Conservation (phyloP, 2,329 filamentous ascomycete species). For the Aspergillus tanneri region DNA sequence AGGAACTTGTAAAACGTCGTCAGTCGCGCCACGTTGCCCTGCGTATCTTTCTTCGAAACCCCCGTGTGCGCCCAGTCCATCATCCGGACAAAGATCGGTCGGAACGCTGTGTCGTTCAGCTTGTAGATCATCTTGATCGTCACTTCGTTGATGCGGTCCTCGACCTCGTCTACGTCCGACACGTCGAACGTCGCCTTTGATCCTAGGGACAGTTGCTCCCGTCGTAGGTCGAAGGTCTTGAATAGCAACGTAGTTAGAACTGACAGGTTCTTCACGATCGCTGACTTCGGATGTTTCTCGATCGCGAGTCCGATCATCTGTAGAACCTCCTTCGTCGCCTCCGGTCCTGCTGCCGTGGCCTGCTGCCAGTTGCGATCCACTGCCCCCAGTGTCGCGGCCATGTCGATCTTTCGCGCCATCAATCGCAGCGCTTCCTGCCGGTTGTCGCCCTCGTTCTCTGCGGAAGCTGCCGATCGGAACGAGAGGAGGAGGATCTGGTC, state of each 20-base stretch:
- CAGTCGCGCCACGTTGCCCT: conserved; percentile 61
- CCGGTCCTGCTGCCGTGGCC: conserved; percentile 62
- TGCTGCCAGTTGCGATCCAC: conserved; percentile 70
- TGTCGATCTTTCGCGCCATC: conserved; percentile 72
- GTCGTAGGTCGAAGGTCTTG: conserved; percentile 52
- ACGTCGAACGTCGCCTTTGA: conserved; percentile 43
- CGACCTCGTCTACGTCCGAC: conserved; percentile 56
- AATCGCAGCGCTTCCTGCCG: conserved; percentile 69
- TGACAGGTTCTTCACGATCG: conserved; percentile 71
- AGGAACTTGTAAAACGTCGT: conserved; percentile 82
- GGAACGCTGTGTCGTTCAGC: conserved; percentile 89
- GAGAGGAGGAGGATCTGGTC: conserved; percentile 70
- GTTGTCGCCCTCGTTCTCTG: conserved; percentile 62
- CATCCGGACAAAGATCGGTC: conserved; percentile 83
- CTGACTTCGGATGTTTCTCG: conserved; percentile 73
- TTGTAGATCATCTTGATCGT: conserved; percentile 92
- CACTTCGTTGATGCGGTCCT: conserved; percentile 65
- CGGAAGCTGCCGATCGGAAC: conserved; percentile 66
- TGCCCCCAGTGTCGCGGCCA: conserved; percentile 71
- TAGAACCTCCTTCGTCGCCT: conserved; percentile 67
- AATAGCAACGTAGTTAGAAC: conserved; percentile 64
- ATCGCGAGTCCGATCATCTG: conserved; percentile 69
- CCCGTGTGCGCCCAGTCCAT: conserved; percentile 72
- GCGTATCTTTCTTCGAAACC: conserved; percentile 61
- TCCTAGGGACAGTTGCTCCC: conserved; percentile 36